A percentile compares a stretch with the other conserved stretches of the same genome.
Conservation (phyloP, 2,329 filamentous ascomycete species). For the Aspergillus persii region DNA sequence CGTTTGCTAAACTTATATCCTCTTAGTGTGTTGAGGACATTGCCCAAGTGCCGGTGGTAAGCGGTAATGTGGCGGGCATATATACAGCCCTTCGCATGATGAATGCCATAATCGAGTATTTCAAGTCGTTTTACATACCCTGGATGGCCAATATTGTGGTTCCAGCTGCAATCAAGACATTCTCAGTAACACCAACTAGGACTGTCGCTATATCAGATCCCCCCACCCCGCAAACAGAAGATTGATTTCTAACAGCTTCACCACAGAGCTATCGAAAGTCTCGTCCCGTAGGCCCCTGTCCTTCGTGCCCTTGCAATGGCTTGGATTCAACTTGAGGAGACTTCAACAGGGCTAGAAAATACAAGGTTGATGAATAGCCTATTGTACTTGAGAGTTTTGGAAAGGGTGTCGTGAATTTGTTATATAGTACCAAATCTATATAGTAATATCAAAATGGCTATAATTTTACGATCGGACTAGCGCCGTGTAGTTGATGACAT, state of each 20-base stretch:
- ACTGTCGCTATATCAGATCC: neutral
- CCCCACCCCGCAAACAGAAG: neutral
- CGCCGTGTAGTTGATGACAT: too few relatives aligned
- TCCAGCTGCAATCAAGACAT: neutral
- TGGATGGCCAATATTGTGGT: neutral
- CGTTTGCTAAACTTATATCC: neutral
- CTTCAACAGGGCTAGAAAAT: neutral
- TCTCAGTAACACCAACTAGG: neutral
- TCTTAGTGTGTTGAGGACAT: neutral
- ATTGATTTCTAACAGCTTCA: neutral
- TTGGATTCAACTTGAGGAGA: neutral
- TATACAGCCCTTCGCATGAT: neutral
- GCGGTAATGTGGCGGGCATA: neutral
- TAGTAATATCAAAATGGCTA: too few relatives aligned
- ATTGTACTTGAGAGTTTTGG: too few relatives aligned
- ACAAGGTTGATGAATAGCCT: neutral
- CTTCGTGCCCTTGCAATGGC: too few relatives aligned
- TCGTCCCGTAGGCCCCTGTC: neutral
- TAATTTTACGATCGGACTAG: too few relatives aligned
- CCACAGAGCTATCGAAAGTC: neutral
- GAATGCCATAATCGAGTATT: neutral
- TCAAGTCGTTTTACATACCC: neutral
- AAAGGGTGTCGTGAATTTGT: too few relatives aligned
- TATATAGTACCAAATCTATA: too few relatives aligned
- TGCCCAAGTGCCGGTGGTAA: neutral